Percentiles rank a stretch among this genome's conserved stretches.
These are phyloP conservation scores for Xerophyta viscosa DNA, from an alignment of 106 monocot species.

Conservation along the genomic window DNA sequence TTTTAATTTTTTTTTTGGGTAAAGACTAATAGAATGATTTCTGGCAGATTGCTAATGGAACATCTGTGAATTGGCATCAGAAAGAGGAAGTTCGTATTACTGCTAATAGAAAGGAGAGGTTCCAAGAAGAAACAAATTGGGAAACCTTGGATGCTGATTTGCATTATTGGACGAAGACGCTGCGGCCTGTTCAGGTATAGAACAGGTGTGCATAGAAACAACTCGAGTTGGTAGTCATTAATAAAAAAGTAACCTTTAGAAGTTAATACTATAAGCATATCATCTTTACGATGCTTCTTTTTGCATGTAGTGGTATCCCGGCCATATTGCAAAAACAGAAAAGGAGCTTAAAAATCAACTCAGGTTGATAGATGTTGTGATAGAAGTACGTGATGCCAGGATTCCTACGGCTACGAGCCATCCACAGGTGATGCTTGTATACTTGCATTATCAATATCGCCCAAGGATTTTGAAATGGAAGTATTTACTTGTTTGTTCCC, in stretches of 20 bases:
- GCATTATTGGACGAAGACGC: conserved; percentile 56
- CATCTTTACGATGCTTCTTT: conserved; percentile 1
- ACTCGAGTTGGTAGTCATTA: neutral
- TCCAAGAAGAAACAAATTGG: conserved; percentile 50
- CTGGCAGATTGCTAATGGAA: conserved; percentile 36
- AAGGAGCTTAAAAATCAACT: conserved; percentile 87
- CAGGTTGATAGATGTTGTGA: conserved; percentile 96
- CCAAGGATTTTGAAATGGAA: neutral
- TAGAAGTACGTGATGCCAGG: conserved; percentile 94
- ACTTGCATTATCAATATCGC: neutral
- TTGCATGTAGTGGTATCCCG: conserved; percentile 86
- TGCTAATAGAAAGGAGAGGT: conserved; percentile 2
- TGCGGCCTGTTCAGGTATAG: conserved; percentile 93
- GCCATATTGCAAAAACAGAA: conserved; percentile 98
- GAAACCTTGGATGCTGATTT: conserved; percentile 63
- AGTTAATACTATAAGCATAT: neutral
- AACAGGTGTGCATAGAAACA: conserved; percentile 21
- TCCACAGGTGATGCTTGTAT: conserved; percentile 49
- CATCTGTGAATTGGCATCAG: conserved; percentile 28
- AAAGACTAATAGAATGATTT: too few relatives aligned
- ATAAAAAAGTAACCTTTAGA: neutral
- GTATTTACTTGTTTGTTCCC: neutral
- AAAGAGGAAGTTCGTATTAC: conserved; percentile 28
- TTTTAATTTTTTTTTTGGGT: too few relatives aligned
- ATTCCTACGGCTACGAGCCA: conserved; percentile 90